Percentiles rank a stretch among this genome's conserved stretches.
phyloP scores from a whole-genome alignment of 495 filamentous ascomycete genomes.

The Amorphotheca resinae region DNA sequence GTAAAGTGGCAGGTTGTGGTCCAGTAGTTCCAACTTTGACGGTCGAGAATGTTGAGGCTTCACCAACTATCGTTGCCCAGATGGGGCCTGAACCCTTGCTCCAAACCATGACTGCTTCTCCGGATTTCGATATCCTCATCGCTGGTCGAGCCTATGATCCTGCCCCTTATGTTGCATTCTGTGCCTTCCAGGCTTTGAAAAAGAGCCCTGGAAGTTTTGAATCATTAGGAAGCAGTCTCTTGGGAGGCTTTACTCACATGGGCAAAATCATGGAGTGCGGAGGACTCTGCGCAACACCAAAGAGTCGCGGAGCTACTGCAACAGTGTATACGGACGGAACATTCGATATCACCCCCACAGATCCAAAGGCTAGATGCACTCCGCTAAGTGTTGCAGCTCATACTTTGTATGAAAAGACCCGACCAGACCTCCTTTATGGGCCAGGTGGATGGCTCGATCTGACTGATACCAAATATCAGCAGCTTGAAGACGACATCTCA shows the following conservation, averaged over 20 bases:
- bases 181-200: slow-evolving; percentile 16
- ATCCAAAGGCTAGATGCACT: slow-evolving; percentile 25
- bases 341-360: slow-evolving; percentile 32
- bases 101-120: slow-evolving; percentile 27
- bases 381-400: slow-evolving; percentile 35
- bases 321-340: slow-evolving; percentile 27
- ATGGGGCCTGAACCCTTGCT: slow-evolving; percentile 29
- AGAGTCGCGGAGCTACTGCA: slow-evolving; percentile 26
- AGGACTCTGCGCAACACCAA: slow-evolving; percentile 33
- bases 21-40: slow-evolving; percentile 28
- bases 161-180: slow-evolving; percentile 34
- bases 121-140: slow-evolving; percentile 33
- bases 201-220: not conserved
- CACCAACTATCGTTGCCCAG: slow-evolving; percentile 25
- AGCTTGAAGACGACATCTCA: slow-evolving; percentile 26
- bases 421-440: slow-evolving; percentile 32
- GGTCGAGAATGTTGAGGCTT: slow-evolving; percentile 25
- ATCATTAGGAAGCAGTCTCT: slow-evolving; percentile 10
- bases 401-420: slow-evolving; percentile 38
- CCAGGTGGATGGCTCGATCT: slow-evolving; percentile 35
- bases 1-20: slow-evolving; percentile 15
- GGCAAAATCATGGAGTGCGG: slow-evolving; percentile 44
- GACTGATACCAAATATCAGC: slow-evolving; percentile 25
- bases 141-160: slow-evolving; percentile 40
- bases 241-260: slow-evolving; percentile 34